Evolutionary conservation across 495 filamentous ascomycete species (phyloP), one percentile per base, ranked within the genome.

Genomic region (Penicillium egyptiacum): DNA sequence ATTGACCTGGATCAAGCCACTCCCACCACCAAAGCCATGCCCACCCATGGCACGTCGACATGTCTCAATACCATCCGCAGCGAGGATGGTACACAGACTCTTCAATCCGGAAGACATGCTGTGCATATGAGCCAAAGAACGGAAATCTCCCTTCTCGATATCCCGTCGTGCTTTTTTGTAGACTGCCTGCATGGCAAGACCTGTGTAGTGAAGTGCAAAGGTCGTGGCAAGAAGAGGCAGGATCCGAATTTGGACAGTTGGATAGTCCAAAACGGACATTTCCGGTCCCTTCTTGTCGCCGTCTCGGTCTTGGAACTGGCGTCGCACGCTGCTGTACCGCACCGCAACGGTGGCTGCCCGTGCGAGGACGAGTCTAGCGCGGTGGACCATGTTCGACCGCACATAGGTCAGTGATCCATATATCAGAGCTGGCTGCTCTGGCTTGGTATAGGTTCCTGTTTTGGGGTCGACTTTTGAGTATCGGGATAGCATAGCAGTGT

Each of bases 171-270:
- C 75, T 17, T 49, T 63, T 14, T 62, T 45, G 46, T 79, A 81
- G 10, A 77, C 45, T 19, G 53, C 52, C 14, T 73, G 69, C 75
- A 80, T 79, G 2, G 72, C 65, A 48, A 68, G 69, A 3, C 75
- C 78, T 0, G 75, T 78, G 45, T 80, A 81, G 57, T 81, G 78
- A 28, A 81, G 56, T 4, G 78, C 78, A 62, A 78, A 80, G 0
- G 76, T 70, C 11, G 77, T 77, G 7, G 77, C 77, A 0, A 81
- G 64, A 2, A 80, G 58, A 23, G 77, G 77, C 7, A 81, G 58
- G n/a, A 81, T 75, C 0, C 78, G 65, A 12, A 79, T 75, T 60
- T 77, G 75, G 0, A 79, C 77, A 0, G 77, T 79, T 0, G 77
- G 77, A 47, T 81, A 81, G 41, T 79, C 77, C 3, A 81, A 62